phyloP scores from a whole-genome alignment of 1,284 basidiomycete species.

The Irpex lacteus region DNA sequence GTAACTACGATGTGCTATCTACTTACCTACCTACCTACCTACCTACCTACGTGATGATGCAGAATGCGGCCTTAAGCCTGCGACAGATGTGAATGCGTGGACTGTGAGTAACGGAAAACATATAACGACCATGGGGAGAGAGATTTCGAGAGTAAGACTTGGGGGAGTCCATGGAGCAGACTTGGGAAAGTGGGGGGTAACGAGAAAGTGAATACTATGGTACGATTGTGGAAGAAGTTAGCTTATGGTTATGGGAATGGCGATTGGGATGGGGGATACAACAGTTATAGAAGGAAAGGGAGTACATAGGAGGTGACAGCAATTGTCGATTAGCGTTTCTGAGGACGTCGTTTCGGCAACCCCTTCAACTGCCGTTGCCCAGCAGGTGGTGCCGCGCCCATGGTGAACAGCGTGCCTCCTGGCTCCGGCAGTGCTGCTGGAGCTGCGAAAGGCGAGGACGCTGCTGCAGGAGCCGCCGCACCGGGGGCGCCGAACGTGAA shows the following conservation, averaged over 20 bases:
- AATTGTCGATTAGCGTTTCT: constrained; percentile 22
- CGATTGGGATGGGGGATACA: not conserved
- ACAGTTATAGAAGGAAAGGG: constrained; percentile 3
- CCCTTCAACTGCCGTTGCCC: constrained; percentile 28
- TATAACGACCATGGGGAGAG: constrained; percentile 1
- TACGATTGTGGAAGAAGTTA: constrained; percentile 1
- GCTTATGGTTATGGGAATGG: not conserved
- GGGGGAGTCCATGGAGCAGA: not conserved
- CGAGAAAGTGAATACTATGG: not conserved
- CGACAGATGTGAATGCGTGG: constrained; percentile 8
- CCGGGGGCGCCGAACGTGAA: constrained; percentile 28
- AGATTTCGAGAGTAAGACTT: constrained; percentile 1
- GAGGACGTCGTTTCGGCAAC: constrained; percentile 29
- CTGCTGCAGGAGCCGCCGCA: constrained; percentile 15
- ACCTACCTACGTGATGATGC: constrained; percentile 22
- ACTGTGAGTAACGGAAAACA: not conserved
- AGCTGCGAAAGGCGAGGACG: constrained; percentile 24
- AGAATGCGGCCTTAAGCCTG: constrained; percentile 27
- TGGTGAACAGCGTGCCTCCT: constrained; percentile 29
- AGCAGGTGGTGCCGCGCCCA: constrained; percentile 30
- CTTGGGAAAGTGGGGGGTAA: not conserved
- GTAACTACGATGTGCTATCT: constrained; percentile 10
- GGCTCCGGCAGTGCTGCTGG: constrained; percentile 19
- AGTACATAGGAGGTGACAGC: not conserved
- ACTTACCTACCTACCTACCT: constrained; percentile 22